These are phyloP conservation scores for Collybiopsis confluens DNA, from an alignment of 768 basidiomycete genomes.

Conservation along the genomic window DNA sequence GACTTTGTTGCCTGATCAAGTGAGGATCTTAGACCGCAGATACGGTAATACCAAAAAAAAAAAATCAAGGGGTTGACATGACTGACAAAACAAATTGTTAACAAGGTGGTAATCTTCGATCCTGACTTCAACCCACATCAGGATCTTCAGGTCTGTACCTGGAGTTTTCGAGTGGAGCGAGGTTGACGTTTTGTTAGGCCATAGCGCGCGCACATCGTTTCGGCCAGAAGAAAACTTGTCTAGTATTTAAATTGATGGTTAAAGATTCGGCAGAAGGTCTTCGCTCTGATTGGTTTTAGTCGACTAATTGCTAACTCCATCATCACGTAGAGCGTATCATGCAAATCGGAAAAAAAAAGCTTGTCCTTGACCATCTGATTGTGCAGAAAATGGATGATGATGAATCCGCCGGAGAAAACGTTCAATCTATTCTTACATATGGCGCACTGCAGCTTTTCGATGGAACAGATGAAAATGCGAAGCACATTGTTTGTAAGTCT, in stretches of 20 bases:
- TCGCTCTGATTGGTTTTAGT: background rate
- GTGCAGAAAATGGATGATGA: slow-evolving; percentile 93
- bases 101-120: slow-evolving; percentile 87
- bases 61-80: no score
- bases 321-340: slow-evolving; percentile 76
- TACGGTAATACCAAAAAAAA: no score
- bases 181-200: slow-evolving; percentile 46
- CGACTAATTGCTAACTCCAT: background rate
- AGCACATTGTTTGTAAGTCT: slow-evolving; percentile 66
- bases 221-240: slow-evolving; percentile 90
- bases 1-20: slow-evolving; percentile 23
- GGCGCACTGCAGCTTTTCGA: slow-evolving; percentile 84
- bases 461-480: slow-evolving; percentile 50
- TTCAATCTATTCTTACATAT: slow-evolving; percentile 86
- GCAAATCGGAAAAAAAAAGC: slow-evolving; percentile 91
- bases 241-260: slow-evolving; percentile 95
- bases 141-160: slow-evolving; percentile 78
- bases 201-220: slow-evolving; percentile 93
- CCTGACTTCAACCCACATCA: slow-evolving; percentile 99
- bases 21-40: slow-evolving; percentile 73
- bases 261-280: slow-evolving; percentile 89
- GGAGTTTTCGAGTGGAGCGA: background rate
- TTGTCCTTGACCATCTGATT: slow-evolving; percentile 90
- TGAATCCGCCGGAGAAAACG: slow-evolving; percentile 69
- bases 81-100: no score